Evolutionary conservation across 192 early-diverging fungal species (phyloP), one percentile per base, ranked within the genome.

Genomic region (Coemansia sp.): DNA sequence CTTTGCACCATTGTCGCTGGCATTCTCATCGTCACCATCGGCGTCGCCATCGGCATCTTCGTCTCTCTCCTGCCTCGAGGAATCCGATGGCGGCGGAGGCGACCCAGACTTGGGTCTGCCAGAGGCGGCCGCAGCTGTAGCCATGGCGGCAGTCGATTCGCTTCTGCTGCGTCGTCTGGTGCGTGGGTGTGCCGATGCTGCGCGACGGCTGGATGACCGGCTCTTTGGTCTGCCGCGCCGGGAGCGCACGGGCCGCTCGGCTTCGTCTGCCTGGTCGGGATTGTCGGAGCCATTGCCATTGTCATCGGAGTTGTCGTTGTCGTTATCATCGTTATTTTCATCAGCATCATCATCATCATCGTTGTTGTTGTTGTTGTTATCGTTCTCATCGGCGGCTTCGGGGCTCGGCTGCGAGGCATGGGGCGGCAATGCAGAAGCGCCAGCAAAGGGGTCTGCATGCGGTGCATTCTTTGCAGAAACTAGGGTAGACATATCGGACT

Each of bases 401-500:
- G 65, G n/a, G 16, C 41, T 37, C 40, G 20, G 45, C 51, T 54
- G 50, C 32, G 49, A 37, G 12, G 22, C 40, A 43, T 38, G 16
- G 1, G 16, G 37, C 64, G 7, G 32, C 32, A 17, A 46, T 20
- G 48, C 65, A 50, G 48, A 50, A 50, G 48, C 9, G 20, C 2
- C 57, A 17, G 40, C 46, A 37, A 51, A 5, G 6, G 8, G 49
- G 38, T 32, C 69, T 38, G 40, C 46, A 32, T 32, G 22, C 39
- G 53, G 65, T 20, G 57, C 51, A 11, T 40, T 59, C 39, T 61
- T 39, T 20, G 63, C 48, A 44, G 70, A 42, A 17, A 72, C 66
- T 44, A 77, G 63, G 16, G 76, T 77, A 41, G 72, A 75, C n/a
- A 43, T 54, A 37, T 79, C 76, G 17, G 76, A 74, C 20, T 73